A percentile compares a stretch with the other conserved stretches of the same genome.
These are phyloP conservation scores for Anisodus tanguticus DNA, from an alignment of 257 asterid genomes.

Conservation along the genomic window DNA sequence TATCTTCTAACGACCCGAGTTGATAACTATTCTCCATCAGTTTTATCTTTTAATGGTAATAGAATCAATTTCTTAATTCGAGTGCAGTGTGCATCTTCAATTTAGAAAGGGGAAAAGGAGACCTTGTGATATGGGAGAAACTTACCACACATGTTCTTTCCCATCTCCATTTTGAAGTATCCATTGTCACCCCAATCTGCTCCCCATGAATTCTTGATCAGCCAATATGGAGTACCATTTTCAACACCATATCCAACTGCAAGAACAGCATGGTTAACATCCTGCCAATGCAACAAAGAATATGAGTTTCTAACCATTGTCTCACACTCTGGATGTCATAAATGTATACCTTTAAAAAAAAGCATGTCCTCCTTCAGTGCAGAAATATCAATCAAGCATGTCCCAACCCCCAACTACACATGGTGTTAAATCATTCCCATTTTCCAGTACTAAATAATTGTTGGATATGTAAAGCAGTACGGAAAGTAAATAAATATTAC, in stretches of 20 bases:
- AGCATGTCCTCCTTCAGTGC: too few relatives aligned
- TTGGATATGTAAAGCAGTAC: too few relatives aligned
- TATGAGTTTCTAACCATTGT: not conserved
- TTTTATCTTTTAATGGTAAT: not conserved
- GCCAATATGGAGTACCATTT: constrained; percentile 81
- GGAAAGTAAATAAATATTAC: too few relatives aligned
- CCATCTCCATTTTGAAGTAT: constrained; percentile 92
- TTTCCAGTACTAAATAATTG: not conserved
- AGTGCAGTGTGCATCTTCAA: not conserved
- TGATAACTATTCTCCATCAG: not conserved
- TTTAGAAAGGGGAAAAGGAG: not conserved
- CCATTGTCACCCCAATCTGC: constrained; percentile 86
- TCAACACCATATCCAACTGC: constrained; percentile 96
- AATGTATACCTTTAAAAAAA: not conserved
- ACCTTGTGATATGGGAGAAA: not conserved
- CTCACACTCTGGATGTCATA: not conserved
- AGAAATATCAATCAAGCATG: too few relatives aligned
- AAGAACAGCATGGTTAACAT: constrained; percentile 92
- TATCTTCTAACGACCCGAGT: not conserved
- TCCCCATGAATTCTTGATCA: constrained; percentile 96
- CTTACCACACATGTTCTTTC: constrained; percentile 92
- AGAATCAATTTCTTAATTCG: not conserved
- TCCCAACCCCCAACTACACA: not conserved
- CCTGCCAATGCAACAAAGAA: constrained; percentile 45
- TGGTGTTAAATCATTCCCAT: not conserved